Evolutionary conservation across 768 basidiomycete species (phyloP).

Genomic region (Boletus vinaceobasis): DNA sequence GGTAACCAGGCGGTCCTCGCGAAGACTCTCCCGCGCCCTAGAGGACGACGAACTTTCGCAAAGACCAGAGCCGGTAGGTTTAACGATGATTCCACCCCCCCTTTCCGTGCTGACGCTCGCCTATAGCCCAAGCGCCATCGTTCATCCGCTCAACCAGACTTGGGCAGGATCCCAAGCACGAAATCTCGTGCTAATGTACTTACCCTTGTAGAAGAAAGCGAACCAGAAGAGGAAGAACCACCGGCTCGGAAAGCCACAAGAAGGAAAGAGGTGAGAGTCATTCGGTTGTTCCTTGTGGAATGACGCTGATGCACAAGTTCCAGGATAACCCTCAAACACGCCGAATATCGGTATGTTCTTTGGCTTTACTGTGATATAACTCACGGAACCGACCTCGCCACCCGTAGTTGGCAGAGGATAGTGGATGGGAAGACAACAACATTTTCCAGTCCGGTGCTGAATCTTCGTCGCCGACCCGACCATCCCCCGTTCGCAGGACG

Average conservation of each 20-base stretch:
- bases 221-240: constrained; percentile 62
- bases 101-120: constrained; percentile 13
- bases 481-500: constrained; percentile 51
- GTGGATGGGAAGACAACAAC: constrained; percentile 89
- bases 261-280: constrained; percentile 51
- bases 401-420: constrained; percentile 51
- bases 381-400: constrained; percentile 4
- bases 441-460: constrained; percentile 89
- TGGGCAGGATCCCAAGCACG: constrained; percentile 48
- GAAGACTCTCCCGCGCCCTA: constrained; percentile 61
- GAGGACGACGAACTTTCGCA: constrained; percentile 40
- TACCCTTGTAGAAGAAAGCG: constrained; percentile 66
- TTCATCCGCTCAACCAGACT: constrained; percentile 71
- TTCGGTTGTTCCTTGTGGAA: not conserved
- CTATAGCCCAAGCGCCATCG: constrained; percentile 72
- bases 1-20: constrained; percentile 52
- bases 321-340: constrained; percentile 51
- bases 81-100: not conserved
- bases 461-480: constrained; percentile 73
- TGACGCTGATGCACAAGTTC: constrained; percentile 30
- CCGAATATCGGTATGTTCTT: constrained; percentile 48
- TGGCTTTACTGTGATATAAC: constrained; percentile 10
- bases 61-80: constrained; percentile 56
- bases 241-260: constrained; percentile 58
- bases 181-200: constrained; percentile 38